Evolutionary conservation across 1,139 yeast species (phyloP), one percentile per base, ranked within the genome.

Genomic region (Suhomyces coccinellae): DNA sequence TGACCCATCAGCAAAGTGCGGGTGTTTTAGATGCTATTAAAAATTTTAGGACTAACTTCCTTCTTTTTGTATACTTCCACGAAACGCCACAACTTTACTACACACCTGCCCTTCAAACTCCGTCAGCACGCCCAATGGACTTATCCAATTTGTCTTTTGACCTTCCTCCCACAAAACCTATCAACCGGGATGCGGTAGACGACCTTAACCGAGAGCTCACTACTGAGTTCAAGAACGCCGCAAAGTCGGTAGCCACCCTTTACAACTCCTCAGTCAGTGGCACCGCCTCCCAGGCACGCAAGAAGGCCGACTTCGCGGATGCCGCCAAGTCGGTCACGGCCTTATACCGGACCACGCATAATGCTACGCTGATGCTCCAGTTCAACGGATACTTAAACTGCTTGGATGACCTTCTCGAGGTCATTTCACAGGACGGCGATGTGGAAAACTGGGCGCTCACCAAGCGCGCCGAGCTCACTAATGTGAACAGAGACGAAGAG

Each of bases 251-350:
- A 14, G 75, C 79, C 4, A 55, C 71, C 5, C 55, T 74, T n/a
- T 73, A 73, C 52, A 70, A 69, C 51, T 49, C 66, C 7, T 56
- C 67, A 14, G 48, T 54, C 9, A 51, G 58, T 8, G 53, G 51
- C 7, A 51, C 43, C 32, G 41, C 47, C 16, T 38, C 50, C 7
- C 37, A 43, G 2, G 40, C 44, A 33, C 46, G 45, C 17, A 59
- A 49, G 7, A 73, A 80, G 26, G 58, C 66, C 1, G 86, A 82
- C 52, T 83, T 83, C 62, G 78, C 83, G 45, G 67, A 69, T 43
- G 87, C 87, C 9, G 87, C 87, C 27, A 74, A 79, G 47, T 78
- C 86, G 3, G 85, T 83, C 34, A 85, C 87, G 3, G 73, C 83
- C 1, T 65, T 83, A 10, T 83, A 82, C 54, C 67, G 85, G 43